These are phyloP conservation scores for Rhizopogon vesiculosus DNA, from an alignment of 768 basidiomycete species.

Conservation along the genomic window DNA sequence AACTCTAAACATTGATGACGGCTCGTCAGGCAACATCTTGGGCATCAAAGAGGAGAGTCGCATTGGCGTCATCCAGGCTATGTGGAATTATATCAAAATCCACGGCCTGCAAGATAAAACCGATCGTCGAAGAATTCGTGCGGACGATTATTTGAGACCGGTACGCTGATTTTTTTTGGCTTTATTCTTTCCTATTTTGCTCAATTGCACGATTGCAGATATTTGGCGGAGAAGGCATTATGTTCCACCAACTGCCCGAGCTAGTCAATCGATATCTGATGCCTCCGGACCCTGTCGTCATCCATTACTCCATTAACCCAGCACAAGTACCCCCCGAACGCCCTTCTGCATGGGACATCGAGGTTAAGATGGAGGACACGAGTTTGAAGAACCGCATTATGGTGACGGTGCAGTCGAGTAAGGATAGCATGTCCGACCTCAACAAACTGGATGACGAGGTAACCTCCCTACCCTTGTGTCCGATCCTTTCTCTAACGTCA, in stretches of 20 bases:
- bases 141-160: constrained; percentile 62
- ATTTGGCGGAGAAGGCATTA: constrained; percentile 63
- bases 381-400: constrained; percentile 69
- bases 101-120: constrained; percentile 80
- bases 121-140: constrained; percentile 64
- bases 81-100: constrained; percentile 93
- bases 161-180: constrained; percentile 32
- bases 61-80: constrained; percentile 69
- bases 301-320: constrained; percentile 75
- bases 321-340: constrained; percentile 58
- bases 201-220: constrained; percentile 38
- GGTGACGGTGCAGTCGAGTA: constrained; percentile 62
- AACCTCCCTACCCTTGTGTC: constrained; percentile 1
- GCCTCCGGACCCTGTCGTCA: constrained; percentile 74
- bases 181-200: background rate
- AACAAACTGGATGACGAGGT: constrained; percentile 87
- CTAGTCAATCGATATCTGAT: constrained; percentile 75
- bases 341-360: constrained; percentile 80
- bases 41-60: constrained; percentile 84
- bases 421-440: constrained; percentile 66
- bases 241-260: constrained; percentile 81
- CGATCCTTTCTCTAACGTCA: constrained; percentile 12
- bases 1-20: constrained; percentile 1
- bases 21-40: constrained; percentile 49
- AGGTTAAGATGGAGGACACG: constrained; percentile 83